Conservation (phyloP, 371 early-diverging fungal genomes). For the Actinomortierella ambigua region DNA sequence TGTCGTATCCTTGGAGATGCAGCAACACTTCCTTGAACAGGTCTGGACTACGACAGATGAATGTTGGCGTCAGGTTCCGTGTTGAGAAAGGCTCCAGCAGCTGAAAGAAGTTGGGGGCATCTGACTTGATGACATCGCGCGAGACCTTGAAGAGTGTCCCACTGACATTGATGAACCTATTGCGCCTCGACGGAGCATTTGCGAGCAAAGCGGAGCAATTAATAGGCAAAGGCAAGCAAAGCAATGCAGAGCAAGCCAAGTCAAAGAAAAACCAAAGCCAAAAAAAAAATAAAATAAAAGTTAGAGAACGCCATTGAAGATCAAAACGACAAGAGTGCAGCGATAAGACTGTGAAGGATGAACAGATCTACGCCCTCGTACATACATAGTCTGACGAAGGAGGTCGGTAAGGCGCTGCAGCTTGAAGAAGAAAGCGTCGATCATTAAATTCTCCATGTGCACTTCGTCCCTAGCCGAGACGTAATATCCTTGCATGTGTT, state of each 20-base stretch:
- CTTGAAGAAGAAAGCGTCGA: slow-evolving; percentile 59
- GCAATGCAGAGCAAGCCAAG: not conserved
- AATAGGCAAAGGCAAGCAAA: not conserved
- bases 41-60: slow-evolving; percentile 65
- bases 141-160: slow-evolving; percentile 37
- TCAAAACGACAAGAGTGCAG: not conserved
- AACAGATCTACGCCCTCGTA: no score
- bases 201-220: not conserved
- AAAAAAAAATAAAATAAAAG: not conserved
- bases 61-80: slow-evolving; percentile 53
- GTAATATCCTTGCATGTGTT: slow-evolving; percentile 66
- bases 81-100: slow-evolving; percentile 35
- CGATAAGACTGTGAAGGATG: no score
- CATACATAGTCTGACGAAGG: slow-evolving; percentile 51
- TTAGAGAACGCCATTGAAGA: slow-evolving; percentile 1
- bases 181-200: not conserved
- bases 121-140: slow-evolving; percentile 26
- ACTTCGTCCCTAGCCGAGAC: slow-evolving; percentile 56
- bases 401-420: slow-evolving; percentile 50
- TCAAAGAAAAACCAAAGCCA: not conserved
- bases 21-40: slow-evolving; percentile 64
- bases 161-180: slow-evolving; percentile 37
- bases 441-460: slow-evolving; percentile 50
- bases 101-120: slow-evolving; percentile 30
- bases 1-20: slow-evolving; percentile 65